Evolutionary conservation across 768 basidiomycete species (phyloP).

Genomic region (Auricularia cornea): DNA sequence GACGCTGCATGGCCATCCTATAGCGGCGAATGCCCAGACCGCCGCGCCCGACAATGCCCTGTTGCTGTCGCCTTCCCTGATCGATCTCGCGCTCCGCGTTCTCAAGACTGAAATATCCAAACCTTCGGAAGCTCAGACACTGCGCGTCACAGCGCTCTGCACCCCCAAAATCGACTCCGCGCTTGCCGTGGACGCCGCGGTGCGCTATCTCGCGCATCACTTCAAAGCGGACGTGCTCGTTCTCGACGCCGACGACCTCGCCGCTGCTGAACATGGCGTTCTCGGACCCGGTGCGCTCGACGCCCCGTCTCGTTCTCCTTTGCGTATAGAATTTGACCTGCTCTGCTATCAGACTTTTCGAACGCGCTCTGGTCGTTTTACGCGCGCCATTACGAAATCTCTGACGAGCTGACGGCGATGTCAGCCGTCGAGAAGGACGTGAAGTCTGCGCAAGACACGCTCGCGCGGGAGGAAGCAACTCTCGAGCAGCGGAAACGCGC

Average conservation of each 20-base stretch:
- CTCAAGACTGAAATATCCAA: background rate
- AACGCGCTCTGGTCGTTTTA: background rate
- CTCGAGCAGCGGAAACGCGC: background rate
- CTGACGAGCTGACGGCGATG: background rate
- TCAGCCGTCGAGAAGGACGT: background rate
- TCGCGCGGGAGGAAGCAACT: background rate
- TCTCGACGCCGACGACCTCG: constrained; percentile 75
- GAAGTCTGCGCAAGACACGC: background rate
- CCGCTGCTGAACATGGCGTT: constrained; percentile 78
- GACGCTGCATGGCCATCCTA: background rate
- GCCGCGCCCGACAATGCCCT: background rate
- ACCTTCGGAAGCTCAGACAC: background rate
- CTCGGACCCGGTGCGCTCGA: constrained; percentile 61
- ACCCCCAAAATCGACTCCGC: background rate
- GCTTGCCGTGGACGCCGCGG: background rate
- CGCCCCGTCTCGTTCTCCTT: no score
- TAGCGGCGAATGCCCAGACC: background rate
- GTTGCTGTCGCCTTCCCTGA: background rate
- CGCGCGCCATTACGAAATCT: background rate
- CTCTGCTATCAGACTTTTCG: background rate
- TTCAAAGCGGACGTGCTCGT: constrained; percentile 62
- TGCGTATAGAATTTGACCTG: background rate
- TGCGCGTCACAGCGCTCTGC: background rate
- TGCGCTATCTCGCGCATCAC: background rate
- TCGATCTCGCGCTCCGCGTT: background rate